phyloP scores from a whole-genome alignment of 768 basidiomycete species.

The Mrakia frigida region DNA sequence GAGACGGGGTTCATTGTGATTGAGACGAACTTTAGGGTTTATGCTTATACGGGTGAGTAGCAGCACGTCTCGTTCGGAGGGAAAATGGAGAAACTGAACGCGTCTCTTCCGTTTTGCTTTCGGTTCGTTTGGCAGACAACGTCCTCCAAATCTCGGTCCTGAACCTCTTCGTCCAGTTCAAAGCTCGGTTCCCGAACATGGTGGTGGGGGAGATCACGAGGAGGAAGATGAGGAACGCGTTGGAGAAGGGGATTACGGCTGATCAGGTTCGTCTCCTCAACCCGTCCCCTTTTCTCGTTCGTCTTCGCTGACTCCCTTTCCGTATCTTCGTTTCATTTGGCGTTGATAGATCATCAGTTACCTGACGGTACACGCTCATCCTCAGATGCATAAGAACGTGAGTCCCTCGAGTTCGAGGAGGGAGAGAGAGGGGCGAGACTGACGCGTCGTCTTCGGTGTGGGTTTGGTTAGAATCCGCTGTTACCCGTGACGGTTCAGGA shows the following conservation, averaged over 20 bases:
- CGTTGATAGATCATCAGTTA: slow-evolving; percentile 80
- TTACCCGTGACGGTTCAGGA: slow-evolving; percentile 96
- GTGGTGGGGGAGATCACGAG: slow-evolving; percentile 94
- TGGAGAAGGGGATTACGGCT: slow-evolving; percentile 91
- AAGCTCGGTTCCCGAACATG: slow-evolving; percentile 91
- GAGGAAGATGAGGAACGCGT: slow-evolving; percentile 89
- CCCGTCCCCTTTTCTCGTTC: not conserved
- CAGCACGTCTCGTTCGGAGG: too few species aligned
- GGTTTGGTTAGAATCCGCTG: slow-evolving; percentile 78
- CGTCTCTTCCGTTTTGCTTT: not conserved
- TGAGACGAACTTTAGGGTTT: slow-evolving; percentile 96
- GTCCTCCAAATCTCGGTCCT: slow-evolving; percentile 92
- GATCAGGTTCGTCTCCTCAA: slow-evolving; percentile 64
- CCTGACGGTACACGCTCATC: slow-evolving; percentile 87
- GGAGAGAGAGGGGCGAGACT: not conserved
- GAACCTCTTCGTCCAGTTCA: slow-evolving; percentile 85
- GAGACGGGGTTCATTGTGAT: slow-evolving; percentile 83
- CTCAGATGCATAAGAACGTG: slow-evolving; percentile 95
- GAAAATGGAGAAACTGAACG: not conserved
- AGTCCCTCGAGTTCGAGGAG: slow-evolving; percentile 34
- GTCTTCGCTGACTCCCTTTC: slow-evolving; percentile 7
- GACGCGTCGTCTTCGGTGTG: slow-evolving; percentile 9
- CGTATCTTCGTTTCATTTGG: too few species aligned
- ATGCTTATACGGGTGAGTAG: slow-evolving; percentile 84
- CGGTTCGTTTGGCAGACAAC: slow-evolving; percentile 60